A percentile compares a stretch with the other conserved stretches of the same genome.
Evolutionary conservation across 1,139 yeast genomes (phyloP).

Genomic region (Blastobotrys elegans): DNA sequence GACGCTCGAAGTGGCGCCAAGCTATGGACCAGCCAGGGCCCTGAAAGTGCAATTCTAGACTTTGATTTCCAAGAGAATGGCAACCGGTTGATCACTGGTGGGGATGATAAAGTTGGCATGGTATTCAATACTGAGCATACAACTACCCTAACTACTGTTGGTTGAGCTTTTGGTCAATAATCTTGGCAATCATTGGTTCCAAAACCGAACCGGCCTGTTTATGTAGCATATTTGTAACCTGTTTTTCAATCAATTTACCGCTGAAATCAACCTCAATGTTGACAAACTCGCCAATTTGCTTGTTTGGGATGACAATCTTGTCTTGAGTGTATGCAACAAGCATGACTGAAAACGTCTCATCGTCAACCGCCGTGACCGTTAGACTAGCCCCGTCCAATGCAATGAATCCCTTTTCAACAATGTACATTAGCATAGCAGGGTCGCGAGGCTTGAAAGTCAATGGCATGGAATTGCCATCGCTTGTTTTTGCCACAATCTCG

Average conservation of each 20-base stretch:
- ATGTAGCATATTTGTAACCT: conserved; percentile 58
- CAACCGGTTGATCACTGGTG: conserved; percentile 80
- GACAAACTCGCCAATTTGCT: conserved; percentile 57
- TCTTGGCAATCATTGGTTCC: conserved; percentile 42
- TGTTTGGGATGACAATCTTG: conserved; percentile 68
- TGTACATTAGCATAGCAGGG: conserved; percentile 55
- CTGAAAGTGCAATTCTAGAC: conserved; percentile 88
- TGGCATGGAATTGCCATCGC: conserved; percentile 76
- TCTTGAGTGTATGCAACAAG: conserved; percentile 89
- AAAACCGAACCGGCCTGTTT: conserved; percentile 38
- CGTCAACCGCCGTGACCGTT: conserved; percentile 76
- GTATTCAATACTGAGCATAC: conserved; percentile 44
- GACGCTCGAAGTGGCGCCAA: conserved; percentile 82
- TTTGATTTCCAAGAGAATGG: conserved; percentile 65
- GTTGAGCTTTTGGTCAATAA: conserved; percentile 49
- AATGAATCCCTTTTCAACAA: conserved; percentile 91
- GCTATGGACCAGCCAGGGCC: conserved; percentile 79
- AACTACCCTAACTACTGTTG: neutral
- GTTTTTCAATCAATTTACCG: conserved; percentile 88
- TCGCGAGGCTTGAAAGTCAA: conserved; percentile 74
- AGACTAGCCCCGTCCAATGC: conserved; percentile 92
- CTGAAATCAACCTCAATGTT: conserved; percentile 93
- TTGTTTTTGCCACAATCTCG: conserved; percentile 45
- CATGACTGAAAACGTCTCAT: conserved; percentile 70
- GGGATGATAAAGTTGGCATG: conserved; percentile 92